These are phyloP conservation scores for Silene vulgaris DNA, from an alignment of 179 eudicot species.

Conservation along the genomic window DNA sequence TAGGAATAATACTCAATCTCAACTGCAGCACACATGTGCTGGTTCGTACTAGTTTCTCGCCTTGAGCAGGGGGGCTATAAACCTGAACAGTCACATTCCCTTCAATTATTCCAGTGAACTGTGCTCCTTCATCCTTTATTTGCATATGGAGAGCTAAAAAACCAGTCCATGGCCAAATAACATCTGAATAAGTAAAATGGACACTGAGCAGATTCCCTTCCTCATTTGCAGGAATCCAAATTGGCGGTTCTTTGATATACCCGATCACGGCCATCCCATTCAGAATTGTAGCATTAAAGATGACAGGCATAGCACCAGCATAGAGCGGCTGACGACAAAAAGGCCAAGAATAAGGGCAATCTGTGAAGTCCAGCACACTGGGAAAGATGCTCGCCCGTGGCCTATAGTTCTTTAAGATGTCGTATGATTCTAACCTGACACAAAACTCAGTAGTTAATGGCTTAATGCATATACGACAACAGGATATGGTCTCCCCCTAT, in stretches of 20 bases:
- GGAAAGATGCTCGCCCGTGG: slow-evolving; percentile 94
- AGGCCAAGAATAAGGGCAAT: slow-evolving; percentile 97
- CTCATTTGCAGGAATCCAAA: slow-evolving; percentile 80
- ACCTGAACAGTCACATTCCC: slow-evolving; percentile 79
- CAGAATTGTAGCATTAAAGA: slow-evolving; percentile 81
- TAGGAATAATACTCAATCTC: slow-evolving; percentile 76
- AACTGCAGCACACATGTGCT: slow-evolving; percentile 70
- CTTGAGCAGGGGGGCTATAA: slow-evolving; percentile 71
- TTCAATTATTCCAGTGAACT: slow-evolving; percentile 75
- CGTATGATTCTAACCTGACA: slow-evolving; percentile 91
- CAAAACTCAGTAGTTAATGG: slow-evolving; percentile 24
- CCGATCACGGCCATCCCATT: slow-evolving; percentile 98
- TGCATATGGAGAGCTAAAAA: slow-evolving; percentile 87
- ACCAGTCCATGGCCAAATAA: slow-evolving; percentile 99
- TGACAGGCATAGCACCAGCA: slow-evolving; percentile 97
- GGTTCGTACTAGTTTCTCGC: slow-evolving; percentile 55
- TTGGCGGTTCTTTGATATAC: slow-evolving; percentile 66
- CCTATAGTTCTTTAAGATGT: slow-evolving; percentile 69
- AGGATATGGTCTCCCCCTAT: background rate
- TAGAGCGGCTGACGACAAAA: slow-evolving; percentile 95
- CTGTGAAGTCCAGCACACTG: slow-evolving; percentile 65
- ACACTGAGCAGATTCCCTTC: slow-evolving; percentile 89
- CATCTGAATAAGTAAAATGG: slow-evolving; percentile 76
- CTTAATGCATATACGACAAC: slow-evolving; percentile 15
- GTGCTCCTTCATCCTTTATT: slow-evolving; percentile 93